These are phyloP conservation scores for Penicillium robsamsonii DNA, from an alignment of 495 filamentous ascomycete species.

Conservation along the genomic window DNA sequence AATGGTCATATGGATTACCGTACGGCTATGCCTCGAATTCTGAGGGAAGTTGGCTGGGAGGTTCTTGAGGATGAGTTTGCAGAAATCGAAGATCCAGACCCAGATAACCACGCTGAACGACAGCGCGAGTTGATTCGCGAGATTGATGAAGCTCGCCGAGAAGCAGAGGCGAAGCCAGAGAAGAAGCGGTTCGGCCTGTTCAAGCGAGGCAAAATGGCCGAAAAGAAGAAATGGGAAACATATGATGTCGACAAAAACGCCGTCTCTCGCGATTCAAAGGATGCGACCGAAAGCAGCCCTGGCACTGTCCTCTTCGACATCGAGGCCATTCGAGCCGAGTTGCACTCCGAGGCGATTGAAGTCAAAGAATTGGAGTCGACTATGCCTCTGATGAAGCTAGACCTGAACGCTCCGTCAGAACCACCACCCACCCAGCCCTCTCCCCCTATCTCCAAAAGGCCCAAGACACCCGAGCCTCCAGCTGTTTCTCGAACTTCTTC, in stretches of 20 bases:
- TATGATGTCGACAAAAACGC: slow-evolving; percentile 63
- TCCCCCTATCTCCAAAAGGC: slow-evolving; percentile 43
- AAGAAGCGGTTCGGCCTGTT: slow-evolving; percentile 79
- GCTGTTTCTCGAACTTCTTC: slow-evolving; percentile 33
- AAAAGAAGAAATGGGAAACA: slow-evolving; percentile 93
- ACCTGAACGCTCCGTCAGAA: slow-evolving; percentile 44
- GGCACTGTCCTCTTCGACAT: slow-evolving; percentile 83
- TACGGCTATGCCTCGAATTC: slow-evolving; percentile 79
- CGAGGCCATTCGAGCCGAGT: slow-evolving; percentile 84
- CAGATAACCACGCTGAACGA: slow-evolving; percentile 82
- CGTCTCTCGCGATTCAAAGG: slow-evolving; percentile 24
- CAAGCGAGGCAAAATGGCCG: slow-evolving; percentile 65
- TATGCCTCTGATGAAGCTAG: slow-evolving; percentile 82
- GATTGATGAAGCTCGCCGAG: slow-evolving; percentile 89
- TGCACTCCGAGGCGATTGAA: slow-evolving; percentile 73
- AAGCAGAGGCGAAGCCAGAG: slow-evolving; percentile 69
- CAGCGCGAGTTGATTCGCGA: slow-evolving; percentile 94
- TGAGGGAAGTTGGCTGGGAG: slow-evolving; percentile 83
- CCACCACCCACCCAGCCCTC: slow-evolving; percentile 28
- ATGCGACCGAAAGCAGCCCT: slow-evolving; percentile 25
- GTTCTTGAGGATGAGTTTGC: slow-evolving; percentile 91
- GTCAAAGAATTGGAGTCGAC: slow-evolving; percentile 84
- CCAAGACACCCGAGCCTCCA: slow-evolving; percentile 41
- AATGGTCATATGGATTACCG: slow-evolving; percentile 97
- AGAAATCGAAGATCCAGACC: slow-evolving; percentile 97